These are phyloP conservation scores for Solanum piurae DNA, from an alignment of 257 asterid genomes.

Conservation along the genomic window DNA sequence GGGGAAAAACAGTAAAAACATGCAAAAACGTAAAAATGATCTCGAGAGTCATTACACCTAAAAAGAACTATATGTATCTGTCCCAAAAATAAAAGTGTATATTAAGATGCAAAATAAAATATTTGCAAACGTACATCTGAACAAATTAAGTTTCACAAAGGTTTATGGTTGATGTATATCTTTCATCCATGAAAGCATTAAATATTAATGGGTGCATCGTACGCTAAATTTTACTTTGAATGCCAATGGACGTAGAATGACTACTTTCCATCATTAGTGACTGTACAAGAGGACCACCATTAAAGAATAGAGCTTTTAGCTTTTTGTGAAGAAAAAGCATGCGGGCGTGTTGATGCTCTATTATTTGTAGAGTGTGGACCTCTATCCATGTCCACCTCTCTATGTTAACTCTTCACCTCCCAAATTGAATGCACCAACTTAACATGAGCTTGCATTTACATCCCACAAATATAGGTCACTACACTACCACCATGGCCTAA, in stretches of 20 bases:
- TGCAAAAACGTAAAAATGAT: too few relatives aligned
- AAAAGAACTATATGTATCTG: too few relatives aligned
- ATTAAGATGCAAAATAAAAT: not conserved
- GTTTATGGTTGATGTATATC: not conserved
- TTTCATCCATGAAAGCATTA: not conserved
- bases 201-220: not conserved
- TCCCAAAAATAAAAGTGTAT: too few relatives aligned
- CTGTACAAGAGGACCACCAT: not conserved
- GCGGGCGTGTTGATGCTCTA: not conserved
- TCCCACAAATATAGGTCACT: not conserved
- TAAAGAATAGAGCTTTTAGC: not conserved
- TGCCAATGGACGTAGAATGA: not conserved
- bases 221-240: not conserved
- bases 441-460: not conserved
- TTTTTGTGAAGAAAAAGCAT: not conserved
- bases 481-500: not conserved
- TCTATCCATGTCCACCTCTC: not conserved
- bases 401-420: not conserved
- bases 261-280: not conserved
- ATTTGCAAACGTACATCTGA: not conserved
- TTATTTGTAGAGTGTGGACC: not conserved
- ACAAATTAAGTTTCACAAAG: not conserved
- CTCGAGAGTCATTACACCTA: too few relatives aligned
- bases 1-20: too few relatives aligned
- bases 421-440: not conserved